Percentiles rank a stretch among this genome's conserved stretches.
Conservation (phyloP, 305 asterid species). For the Solanum aculeatissimum region DNA sequence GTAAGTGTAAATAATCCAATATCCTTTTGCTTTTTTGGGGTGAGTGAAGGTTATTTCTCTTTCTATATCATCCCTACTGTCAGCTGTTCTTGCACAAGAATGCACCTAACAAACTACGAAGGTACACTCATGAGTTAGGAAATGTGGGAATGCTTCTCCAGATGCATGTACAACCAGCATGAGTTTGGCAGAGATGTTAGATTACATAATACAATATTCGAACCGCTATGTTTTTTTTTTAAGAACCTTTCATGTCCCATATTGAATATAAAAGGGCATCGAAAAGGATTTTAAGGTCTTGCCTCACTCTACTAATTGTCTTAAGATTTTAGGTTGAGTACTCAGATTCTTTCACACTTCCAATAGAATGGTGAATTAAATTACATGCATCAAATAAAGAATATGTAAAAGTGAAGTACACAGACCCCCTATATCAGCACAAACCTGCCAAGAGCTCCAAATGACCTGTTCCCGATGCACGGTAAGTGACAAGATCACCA, state of each 20-base stretch:
- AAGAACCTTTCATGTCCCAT: neutral
- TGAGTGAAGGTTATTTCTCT: neutral
- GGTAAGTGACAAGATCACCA: conserved; percentile 19
- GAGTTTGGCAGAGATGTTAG: neutral
- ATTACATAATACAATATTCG: neutral
- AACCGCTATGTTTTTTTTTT: neutral
- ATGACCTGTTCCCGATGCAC: conserved; percentile 20
- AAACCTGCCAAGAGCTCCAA: conserved; percentile 21
- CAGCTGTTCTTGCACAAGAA: neutral
- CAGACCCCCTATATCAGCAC: neutral
- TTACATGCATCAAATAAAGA: neutral
- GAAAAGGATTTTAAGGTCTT: neutral
- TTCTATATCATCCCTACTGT: neutral
- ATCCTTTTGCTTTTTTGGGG: neutral
- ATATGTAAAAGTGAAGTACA: neutral
- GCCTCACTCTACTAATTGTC: neutral
- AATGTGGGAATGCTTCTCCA: neutral
- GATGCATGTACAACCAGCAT: neutral
- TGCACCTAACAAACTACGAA: neutral
- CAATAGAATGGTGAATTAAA: neutral
- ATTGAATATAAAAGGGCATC: neutral
- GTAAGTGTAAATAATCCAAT: neutral
- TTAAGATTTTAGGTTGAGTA: neutral
- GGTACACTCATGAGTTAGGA: neutral
- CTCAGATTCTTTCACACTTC: neutral